Evolutionary conservation across 1,284 basidiomycete species (phyloP).

Genomic region (Ustilago hordei): DNA sequence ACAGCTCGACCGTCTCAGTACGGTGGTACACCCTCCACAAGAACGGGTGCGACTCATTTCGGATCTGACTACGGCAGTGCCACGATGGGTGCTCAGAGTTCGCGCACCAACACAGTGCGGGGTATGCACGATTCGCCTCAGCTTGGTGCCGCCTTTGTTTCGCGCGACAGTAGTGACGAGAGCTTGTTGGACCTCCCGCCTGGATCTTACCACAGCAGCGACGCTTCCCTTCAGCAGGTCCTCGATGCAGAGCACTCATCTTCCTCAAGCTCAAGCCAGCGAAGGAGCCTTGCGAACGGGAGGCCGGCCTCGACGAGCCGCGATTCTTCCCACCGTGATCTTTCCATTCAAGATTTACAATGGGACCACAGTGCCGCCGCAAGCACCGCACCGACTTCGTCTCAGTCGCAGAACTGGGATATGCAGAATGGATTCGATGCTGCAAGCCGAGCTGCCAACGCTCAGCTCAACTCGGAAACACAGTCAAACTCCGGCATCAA

Average conservation of each 20-base stretch:
- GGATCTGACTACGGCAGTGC: slow-evolving; percentile 51
- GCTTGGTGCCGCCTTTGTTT: slow-evolving; percentile 28
- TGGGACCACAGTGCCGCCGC: slow-evolving; percentile 32
- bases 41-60: slow-evolving; percentile 45
- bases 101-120: slow-evolving; percentile 43
- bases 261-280: slow-evolving; percentile 22
- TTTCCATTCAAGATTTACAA: slow-evolving; percentile 21
- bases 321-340: slow-evolving; percentile 38
- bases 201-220: slow-evolving; percentile 50
- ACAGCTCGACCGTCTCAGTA: slow-evolving; percentile 49
- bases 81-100: slow-evolving; percentile 47
- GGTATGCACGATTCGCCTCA: slow-evolving; percentile 39
- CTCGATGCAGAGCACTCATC: slow-evolving; percentile 24
- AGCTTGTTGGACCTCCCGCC: slow-evolving; percentile 47
- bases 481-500: slow-evolving; percentile 34
- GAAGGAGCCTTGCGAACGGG: slow-evolving; percentile 5
- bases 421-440: slow-evolving; percentile 14
- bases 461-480: background rate
- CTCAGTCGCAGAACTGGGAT: slow-evolving; percentile 37
- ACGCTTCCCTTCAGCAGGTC: slow-evolving; percentile 22
- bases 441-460: slow-evolving; percentile 1
- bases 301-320: slow-evolving; percentile 20
- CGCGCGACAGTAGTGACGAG: slow-evolving; percentile 46
- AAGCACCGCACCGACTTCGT: slow-evolving; percentile 49
- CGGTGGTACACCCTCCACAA: slow-evolving; percentile 38